A percentile compares a stretch with the other conserved stretches of the same genome.
phyloP scores from a whole-genome alignment of 371 early-diverging fungal genomes.

The Rhizopus sp. region DNA sequence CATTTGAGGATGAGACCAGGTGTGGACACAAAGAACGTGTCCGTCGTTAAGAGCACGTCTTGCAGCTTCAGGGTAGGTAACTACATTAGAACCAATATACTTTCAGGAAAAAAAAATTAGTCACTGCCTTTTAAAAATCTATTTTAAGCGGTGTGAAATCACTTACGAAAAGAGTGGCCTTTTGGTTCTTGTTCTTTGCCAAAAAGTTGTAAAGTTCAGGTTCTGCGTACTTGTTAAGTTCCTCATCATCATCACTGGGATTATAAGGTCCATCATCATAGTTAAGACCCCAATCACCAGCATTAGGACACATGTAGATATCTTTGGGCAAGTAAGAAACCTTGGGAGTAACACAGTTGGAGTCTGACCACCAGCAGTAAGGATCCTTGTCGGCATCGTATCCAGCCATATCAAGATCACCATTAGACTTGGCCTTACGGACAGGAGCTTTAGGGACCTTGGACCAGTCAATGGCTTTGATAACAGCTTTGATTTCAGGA shows the following conservation, averaged over 20 bases:
- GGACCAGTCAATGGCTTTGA: slow-evolving; percentile 45
- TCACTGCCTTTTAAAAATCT: background rate
- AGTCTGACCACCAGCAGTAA: slow-evolving; percentile 53
- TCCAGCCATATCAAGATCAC: slow-evolving; percentile 17
- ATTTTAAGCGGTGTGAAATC: slow-evolving; percentile 1
- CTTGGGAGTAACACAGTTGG: slow-evolving; percentile 48
- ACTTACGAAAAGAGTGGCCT: slow-evolving; percentile 36
- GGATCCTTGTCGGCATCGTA: slow-evolving; percentile 38
- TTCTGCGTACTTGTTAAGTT: slow-evolving; percentile 34
- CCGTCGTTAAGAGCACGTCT: slow-evolving; percentile 50
- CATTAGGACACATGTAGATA: slow-evolving; percentile 45
- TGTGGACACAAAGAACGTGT: slow-evolving; percentile 53
- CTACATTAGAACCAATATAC: slow-evolving; percentile 54
- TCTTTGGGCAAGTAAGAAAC: slow-evolving; percentile 42
- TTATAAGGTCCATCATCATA: slow-evolving; percentile 55
- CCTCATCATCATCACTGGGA: slow-evolving; percentile 26
- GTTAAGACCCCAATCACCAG: slow-evolving; percentile 54
- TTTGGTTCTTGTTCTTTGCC: slow-evolving; percentile 38
- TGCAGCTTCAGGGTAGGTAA: slow-evolving; percentile 46
- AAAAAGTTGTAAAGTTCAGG: slow-evolving; percentile 54
- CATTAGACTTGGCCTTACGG: slow-evolving; percentile 18
- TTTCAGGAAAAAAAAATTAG: slow-evolving; percentile 6
- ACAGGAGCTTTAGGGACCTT: slow-evolving; percentile 47
- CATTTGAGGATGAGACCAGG: slow-evolving; percentile 65
- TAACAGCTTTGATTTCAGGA: slow-evolving; percentile 41